phyloP scores from a whole-genome alignment of 2,329 filamentous ascomycete genomes.

The Thelonectria discophora region DNA sequence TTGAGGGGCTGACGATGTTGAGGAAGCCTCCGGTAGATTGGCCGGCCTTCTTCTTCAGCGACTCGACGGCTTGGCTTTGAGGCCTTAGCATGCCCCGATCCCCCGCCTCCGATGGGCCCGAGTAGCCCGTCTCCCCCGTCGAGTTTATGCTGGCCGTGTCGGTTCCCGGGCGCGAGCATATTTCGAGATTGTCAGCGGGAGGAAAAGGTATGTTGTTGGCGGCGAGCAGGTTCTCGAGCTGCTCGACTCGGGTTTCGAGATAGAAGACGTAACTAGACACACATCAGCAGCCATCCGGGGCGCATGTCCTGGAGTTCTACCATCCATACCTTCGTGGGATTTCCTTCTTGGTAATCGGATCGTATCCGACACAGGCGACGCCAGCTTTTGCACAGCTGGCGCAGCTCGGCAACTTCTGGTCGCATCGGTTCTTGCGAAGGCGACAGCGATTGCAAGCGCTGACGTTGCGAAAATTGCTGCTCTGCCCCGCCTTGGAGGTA shows the following conservation, averaged over 20 bases:
- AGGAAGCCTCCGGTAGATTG: constrained; percentile 62
- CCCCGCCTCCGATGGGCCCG: constrained; percentile 46
- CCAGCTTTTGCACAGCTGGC: constrained; percentile 92
- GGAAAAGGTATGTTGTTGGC: constrained; percentile 77
- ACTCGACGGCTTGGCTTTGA: constrained; percentile 45
- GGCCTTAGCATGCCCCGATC: constrained; percentile 39
- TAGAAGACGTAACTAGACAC: constrained; percentile 85
- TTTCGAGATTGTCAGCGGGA: constrained; percentile 74
- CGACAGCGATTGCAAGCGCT: constrained; percentile 95
- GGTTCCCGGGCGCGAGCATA: constrained; percentile 60
- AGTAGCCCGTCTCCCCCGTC: constrained; percentile 46
- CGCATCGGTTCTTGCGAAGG: constrained; percentile 91
- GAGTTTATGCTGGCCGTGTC: constrained; percentile 48
- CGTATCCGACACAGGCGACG: constrained; percentile 92
- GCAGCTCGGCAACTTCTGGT: constrained; percentile 91
- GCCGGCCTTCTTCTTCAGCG: constrained; percentile 49
- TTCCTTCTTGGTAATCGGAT: constrained; percentile 95
- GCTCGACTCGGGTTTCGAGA: constrained; percentile 84
- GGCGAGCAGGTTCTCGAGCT: constrained; percentile 80
- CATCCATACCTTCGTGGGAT: constrained; percentile 90
- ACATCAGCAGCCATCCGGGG: constrained; percentile 33
- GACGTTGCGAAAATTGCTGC: constrained; percentile 82
- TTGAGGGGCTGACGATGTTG: constrained; percentile 79
- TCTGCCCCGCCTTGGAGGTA: constrained; percentile 61
- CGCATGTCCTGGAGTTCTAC: constrained; percentile 43